A percentile compares a stretch with the other conserved stretches of the same genome.
phyloP scores from a whole-genome alignment of 176 grass and related monocot species.

The Alopecurus myosuroides region DNA sequence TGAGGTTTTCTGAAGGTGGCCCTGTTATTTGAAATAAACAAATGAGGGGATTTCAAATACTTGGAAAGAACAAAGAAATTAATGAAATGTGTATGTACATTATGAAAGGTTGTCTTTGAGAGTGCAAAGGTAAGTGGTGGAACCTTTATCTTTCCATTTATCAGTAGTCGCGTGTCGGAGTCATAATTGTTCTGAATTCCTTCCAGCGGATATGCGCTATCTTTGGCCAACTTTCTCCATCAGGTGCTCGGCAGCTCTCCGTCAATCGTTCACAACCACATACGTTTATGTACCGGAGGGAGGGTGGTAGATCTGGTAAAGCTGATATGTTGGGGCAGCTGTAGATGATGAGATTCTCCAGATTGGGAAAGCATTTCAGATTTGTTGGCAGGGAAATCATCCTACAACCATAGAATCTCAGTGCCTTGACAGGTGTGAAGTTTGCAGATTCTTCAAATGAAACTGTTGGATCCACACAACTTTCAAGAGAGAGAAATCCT shows the following conservation, averaged over 20 bases:
- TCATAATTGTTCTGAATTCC: neutral
- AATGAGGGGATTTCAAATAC: neutral
- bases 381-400: neutral
- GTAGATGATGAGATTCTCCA: fast-evolving
- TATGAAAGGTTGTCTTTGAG: neutral
- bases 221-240: constrained; percentile 21
- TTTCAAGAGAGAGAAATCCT: fast-evolving
- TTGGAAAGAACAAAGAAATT: neutral
- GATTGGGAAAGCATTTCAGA: neutral
- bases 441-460: neutral
- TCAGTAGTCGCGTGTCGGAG: neutral
- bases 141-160: neutral
- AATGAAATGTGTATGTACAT: neutral
- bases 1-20: neutral
- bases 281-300: neutral
- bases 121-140: neutral
- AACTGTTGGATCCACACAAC: neutral
- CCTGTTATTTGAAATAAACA: neutral
- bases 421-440: neutral
- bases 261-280: fast-evolving
- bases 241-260: neutral
- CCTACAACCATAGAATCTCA: fast-evolving
- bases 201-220: neutral
- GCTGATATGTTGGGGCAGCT: neutral
- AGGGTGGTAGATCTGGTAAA: neutral